Base-by-base conservation (phyloP, 2,329 filamentous ascomycete genomes). In the Epichloe glyceriae region DNA sequence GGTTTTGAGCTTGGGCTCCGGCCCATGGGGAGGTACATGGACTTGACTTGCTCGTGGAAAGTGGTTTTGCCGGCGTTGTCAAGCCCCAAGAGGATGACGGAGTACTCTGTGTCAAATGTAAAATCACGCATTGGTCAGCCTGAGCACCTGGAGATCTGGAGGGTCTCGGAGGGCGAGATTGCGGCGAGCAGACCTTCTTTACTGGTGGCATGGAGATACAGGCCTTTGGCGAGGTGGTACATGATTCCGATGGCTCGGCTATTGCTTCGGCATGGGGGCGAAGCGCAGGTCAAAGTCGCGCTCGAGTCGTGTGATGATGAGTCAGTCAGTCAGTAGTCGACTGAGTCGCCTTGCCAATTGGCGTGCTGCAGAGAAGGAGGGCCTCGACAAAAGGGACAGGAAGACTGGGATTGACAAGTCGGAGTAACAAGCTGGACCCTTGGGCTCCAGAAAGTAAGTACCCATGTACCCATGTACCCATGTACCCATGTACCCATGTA, bases 41-140 rank as follows among this genome's bases (percentile, higher is more conserved):
- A 80, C 71, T 95, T 96, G 68, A 97, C 88, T 68, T 96, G 90
- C 65, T 94, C 88, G 70, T 96, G 89, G 64, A 97, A 90, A 26
- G 93, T 97, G 40, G 93, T 97, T 75, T 97, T 97, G 68, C 93
- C 93, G 54, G 93, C 93, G 66, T 97, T 97, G 75, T 97, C 93
- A 64, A 97, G 86, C 56, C 93, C 93, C 61, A 97, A 86, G 58
- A 97, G 85, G 64, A 97, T 88, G 62, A 96, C 88, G 20, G 91
- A 96, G 75, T 96, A 97, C 73, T 97, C 91, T 93, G 62, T 37
- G 48, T 48, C 17, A 19, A 22, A 30, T 8, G 34, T 5, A 41
- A 20, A 48, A 40, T 3, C 47, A 44, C n/a, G 19, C n/a, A 17
- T 4, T 4, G 37, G 46, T 51, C 34, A 51, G 30, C 15, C 19